Percentiles rank a stretch among this genome's conserved stretches.
These are phyloP conservation scores for Leccinellum luteum DNA, from an alignment of 768 basidiomycete genomes.

Conservation along the genomic window DNA sequence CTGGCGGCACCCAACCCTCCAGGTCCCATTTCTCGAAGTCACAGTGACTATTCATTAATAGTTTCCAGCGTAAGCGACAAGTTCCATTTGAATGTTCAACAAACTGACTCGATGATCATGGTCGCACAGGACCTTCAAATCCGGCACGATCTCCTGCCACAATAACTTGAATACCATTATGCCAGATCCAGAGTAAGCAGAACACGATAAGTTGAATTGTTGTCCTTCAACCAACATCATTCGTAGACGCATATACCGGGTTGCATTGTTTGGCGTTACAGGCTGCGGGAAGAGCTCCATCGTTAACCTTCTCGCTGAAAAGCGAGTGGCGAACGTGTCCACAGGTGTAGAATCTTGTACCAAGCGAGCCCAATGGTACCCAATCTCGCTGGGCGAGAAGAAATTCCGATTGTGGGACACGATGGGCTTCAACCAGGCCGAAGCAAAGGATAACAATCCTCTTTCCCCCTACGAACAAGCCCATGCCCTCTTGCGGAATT, in stretches of 20 bases:
- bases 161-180: neutral
- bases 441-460: conserved; percentile 9
- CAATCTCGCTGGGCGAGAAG: conserved; percentile 16
- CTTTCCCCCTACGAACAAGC: conserved; percentile 29
- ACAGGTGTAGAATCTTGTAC: conserved; percentile 33
- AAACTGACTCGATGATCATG: neutral
- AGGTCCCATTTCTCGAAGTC: neutral
- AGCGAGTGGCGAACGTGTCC: conserved; percentile 28
- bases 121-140: neutral
- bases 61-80: conserved; percentile 7
- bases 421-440: conserved; percentile 31
- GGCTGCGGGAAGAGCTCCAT: conserved; percentile 33
- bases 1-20: neutral
- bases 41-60: neutral
- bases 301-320: conserved; percentile 28
- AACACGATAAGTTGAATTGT: neutral
- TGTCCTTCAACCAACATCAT: conserved; percentile 3
- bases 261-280: conserved; percentile 27
- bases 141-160: neutral
- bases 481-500: conserved; percentile 31
- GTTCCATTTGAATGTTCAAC: neutral
- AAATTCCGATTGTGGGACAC: conserved; percentile 34
- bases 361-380: conserved; percentile 22
- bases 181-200: conserved; percentile 14
- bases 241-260: conserved; percentile 20